Base-by-base conservation (phyloP, 2,329 filamentous ascomycete species). In the Mollisiaceae sp. region DNA sequence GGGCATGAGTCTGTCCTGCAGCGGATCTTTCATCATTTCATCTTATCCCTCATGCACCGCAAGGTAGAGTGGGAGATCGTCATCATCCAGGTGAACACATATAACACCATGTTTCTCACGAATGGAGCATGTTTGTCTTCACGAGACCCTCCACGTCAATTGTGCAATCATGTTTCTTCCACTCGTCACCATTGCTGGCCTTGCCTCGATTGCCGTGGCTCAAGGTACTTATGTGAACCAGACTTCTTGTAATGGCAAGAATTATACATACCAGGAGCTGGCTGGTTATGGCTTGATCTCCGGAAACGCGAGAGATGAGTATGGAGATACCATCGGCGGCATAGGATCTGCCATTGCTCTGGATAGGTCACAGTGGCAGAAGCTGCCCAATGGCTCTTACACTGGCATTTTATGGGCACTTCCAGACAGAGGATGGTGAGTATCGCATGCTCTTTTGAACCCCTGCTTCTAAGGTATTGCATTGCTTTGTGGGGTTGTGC, bases 311-410 rank as follows among this genome's bases (percentile, higher is more conserved):
- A 79, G 82, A 38, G 90, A 92, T 77, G 88, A 89, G 73, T 89
- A 84, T 70, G 88, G 88, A 36, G 90, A 92, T 73, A 92, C 89
- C 0, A 79, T 92, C 36, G 88, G 87, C 43, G 87, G 88, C 1
- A 81, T 90, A 60, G 90, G 90, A 9, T 89, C 85, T 64, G 82
- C 87, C 14, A 85, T 90, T 70, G 85, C 87, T n/a, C 77, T 92
- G 36, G 85, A 89, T 63, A 79, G 80, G 65, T 78, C 76, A 39
- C 82, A 83, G 9, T 92, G 89, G 88, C 82, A 80, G 70, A 85
- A 83, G 73, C 77, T 77, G 2, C 75, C 75, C 5, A 81, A 78
- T 71, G 80, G 79, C 60, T 80, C 75, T 6, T 92, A 91, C 74
- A 81, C 82, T 2, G 90, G 73, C 18, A 82, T 85, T 4, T 73